Conservation (phyloP, 176 grass and related monocot species). For the Bothriochloa decipiens region DNA sequence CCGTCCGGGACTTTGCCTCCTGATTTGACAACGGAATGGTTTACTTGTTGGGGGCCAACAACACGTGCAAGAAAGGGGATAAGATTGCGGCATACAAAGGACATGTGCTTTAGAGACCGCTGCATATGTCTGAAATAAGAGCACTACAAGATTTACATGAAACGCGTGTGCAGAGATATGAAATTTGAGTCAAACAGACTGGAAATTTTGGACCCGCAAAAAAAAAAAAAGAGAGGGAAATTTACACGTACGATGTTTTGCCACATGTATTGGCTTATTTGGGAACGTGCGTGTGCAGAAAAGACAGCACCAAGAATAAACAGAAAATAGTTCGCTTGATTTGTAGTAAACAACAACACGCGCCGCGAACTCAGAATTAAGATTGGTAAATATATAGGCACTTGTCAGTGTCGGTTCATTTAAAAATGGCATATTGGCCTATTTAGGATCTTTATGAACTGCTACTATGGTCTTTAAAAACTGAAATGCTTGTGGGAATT, state of each 20-base stretch:
- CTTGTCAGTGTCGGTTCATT: neutral
- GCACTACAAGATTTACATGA: neutral
- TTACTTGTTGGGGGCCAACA: neutral
- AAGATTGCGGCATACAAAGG: neutral
- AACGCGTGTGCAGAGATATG: neutral
- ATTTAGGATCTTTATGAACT: neutral
- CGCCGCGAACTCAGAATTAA: neutral
- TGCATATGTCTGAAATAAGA: neutral
- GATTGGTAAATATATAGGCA: neutral
- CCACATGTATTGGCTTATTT: neutral
- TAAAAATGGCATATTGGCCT: neutral
- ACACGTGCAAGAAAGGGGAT: neutral
- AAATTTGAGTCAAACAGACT: neutral
- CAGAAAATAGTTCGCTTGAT: no score
- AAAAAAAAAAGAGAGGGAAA: neutral
- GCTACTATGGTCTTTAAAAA: neutral
- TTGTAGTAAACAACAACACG: neutral
- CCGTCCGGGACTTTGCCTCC: neutral
- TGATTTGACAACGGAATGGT: neutral
- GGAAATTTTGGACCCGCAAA: neutral
- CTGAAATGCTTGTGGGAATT: neutral
- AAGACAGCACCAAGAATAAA: no score
- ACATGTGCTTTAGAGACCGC: neutral
- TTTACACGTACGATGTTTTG: neutral
- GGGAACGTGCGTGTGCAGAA: no score